A percentile compares a stretch with the other conserved stretches of the same genome.
phyloP scores from a whole-genome alignment of 1,284 basidiomycete species.

The Vanrija sp. region DNA sequence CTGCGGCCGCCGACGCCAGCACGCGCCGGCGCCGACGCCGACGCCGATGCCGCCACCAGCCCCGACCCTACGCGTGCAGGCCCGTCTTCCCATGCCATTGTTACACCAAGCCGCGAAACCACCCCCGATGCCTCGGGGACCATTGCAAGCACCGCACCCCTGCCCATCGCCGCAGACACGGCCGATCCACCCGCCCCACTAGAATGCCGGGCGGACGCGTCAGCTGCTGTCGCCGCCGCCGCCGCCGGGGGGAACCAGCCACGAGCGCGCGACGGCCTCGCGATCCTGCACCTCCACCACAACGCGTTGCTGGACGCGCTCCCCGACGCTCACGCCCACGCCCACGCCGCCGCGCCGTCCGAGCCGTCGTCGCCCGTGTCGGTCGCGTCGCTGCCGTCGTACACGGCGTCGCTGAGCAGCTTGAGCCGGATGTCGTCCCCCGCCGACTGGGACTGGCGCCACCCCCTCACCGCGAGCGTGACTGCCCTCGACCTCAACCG shows the following conservation, averaged over 20 bases:
- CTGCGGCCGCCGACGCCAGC: background rate
- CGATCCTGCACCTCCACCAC: background rate
- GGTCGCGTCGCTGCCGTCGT: conserved; percentile 22
- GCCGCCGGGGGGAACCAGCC: background rate
- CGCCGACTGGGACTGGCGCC: conserved; percentile 13
- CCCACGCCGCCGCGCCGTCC: conserved; percentile 18
- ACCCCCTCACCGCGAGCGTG: conserved; percentile 1
- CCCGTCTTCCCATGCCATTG: no score
- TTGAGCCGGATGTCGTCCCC: conserved; percentile 28
- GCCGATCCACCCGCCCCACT: background rate
- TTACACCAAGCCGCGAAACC: no score
- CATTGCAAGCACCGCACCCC: background rate
- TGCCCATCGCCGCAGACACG: background rate
- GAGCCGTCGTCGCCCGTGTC: conserved; percentile 34
- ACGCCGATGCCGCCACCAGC: background rate
- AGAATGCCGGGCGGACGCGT: background rate
- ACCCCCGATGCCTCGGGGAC: no score
- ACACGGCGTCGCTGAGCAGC: conserved; percentile 27
- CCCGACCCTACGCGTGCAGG: no score
- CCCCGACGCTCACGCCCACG: conserved; percentile 9
- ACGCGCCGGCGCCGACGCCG: background rate
- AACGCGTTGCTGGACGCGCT: conserved; percentile 18
- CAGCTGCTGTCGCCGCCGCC: background rate
- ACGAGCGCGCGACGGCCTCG: background rate
- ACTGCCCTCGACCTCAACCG: background rate